Evolutionary conservation across 495 filamentous ascomycete genomes (phyloP), one percentile per base, ranked within the genome.

Genomic region (Tuber magnatum): DNA sequence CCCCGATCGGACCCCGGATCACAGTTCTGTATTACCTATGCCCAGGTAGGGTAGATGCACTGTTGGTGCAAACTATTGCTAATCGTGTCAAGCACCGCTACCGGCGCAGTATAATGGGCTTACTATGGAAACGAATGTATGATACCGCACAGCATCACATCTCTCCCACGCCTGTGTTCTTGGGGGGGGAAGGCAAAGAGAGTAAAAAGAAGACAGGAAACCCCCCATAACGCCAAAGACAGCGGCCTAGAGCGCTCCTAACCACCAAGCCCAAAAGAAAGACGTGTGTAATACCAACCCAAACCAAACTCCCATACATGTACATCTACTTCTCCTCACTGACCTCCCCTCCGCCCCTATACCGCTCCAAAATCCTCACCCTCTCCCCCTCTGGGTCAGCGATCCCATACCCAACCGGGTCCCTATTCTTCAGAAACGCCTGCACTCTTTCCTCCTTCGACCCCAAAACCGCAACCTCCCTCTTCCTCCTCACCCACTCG

Each of bases 391-490:
- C 48, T 18, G 71, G 68, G 28, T 78, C 80, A 46, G 78, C 70
- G 14, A 77, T 28, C 28, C 77, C 72, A 71, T 79, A 80, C 56
- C 74, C 72, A 18, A 76, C 71, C 3, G 81, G 81, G 70, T 81
- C 81, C 39, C 81, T 82, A 68, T 71, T 71, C 28, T 71, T 80
- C 44, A 83, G 73, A 71, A 83, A 83, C 10, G 71, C 71, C 51
- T 73, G 75, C 38, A 83, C 76, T 43, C 81, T 78, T 51, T 83
- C 81, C 39, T 82, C 81, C 40, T 82, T 79, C 14, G 71, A 41
- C 70, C 81, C 78, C 28, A 78, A 16, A 6, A 42, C 72, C 12
- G 44, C 38, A 39, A 70, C 80, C 35, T 82, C 81, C 68, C 71
- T 71, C 46, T 73, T 71, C 39, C 79, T 74, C 70, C 74, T 81